Evolutionary conservation across 2,329 filamentous ascomycete genomes (phyloP).

Genomic region (Penicillium frequentans): DNA sequence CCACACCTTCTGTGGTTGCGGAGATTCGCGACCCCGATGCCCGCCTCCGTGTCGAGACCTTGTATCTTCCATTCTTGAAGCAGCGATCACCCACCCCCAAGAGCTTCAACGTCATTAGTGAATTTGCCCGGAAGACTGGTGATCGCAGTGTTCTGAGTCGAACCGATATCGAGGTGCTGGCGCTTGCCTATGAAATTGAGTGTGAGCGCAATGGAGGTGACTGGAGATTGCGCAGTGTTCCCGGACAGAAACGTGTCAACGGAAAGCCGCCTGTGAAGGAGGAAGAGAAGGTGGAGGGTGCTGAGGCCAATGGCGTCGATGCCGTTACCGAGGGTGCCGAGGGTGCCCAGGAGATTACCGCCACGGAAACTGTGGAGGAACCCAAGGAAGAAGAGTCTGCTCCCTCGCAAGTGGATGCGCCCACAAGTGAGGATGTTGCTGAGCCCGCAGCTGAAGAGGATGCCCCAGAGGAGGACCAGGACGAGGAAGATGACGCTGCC

Average conservation of each 20-base stretch:
- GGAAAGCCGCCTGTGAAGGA: slow-evolving; percentile 60
- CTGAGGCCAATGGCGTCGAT: slow-evolving; percentile 28
- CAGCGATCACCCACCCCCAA: slow-evolving; percentile 71
- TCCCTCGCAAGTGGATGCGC: slow-evolving; percentile 5
- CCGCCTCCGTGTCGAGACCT: slow-evolving; percentile 76
- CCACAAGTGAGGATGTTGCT: slow-evolving; percentile 14
- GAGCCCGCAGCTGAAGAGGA: slow-evolving; percentile 25
- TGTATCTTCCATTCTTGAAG: slow-evolving; percentile 80
- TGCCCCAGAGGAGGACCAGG: slow-evolving; percentile 27
- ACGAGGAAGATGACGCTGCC: slow-evolving; percentile 30
- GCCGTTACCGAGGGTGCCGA: slow-evolving; percentile 29
- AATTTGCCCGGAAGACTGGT: slow-evolving; percentile 86
- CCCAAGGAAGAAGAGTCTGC: slow-evolving; percentile 19
- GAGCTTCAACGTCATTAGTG: slow-evolving; percentile 75
- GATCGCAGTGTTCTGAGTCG: slow-evolving; percentile 84
- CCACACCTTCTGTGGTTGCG: slow-evolving; percentile 78
- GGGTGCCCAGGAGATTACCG: slow-evolving; percentile 24
- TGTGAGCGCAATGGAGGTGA: slow-evolving; percentile 87
- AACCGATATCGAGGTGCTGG: slow-evolving; percentile 86
- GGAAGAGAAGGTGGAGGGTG: slow-evolving; percentile 31
- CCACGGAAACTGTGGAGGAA: slow-evolving; percentile 29
- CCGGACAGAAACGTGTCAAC: slow-evolving; percentile 76
- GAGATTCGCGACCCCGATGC: slow-evolving; percentile 87
- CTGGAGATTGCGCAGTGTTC: slow-evolving; percentile 76
- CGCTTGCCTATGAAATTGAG: slow-evolving; percentile 91